phyloP scores from a whole-genome alignment of 306 rosid genomes.

The Glycine tomentella region DNA sequence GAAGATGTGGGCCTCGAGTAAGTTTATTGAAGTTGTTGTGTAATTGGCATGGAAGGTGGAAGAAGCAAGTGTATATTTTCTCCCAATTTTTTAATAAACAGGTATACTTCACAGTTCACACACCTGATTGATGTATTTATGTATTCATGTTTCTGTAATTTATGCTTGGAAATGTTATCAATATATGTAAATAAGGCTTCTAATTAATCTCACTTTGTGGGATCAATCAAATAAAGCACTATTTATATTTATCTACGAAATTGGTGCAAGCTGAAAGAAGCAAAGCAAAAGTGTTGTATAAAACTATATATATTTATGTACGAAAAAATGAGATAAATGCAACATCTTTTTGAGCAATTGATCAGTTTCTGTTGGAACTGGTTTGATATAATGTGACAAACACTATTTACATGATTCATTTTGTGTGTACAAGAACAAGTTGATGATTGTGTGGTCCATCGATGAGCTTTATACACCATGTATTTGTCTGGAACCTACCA shows the following conservation, averaged over 20 bases:
- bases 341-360: neutral
- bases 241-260: neutral
- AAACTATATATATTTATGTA: neutral
- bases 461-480: no score
- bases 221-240: neutral
- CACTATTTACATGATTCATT: neutral
- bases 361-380: conserved; percentile 10
- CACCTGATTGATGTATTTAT: conserved; percentile 21
- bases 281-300: neutral
- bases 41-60: conserved; percentile 45
- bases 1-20: conserved; percentile 58
- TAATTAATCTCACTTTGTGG: neutral
- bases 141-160: conserved; percentile 13
- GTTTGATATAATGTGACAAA: conserved; percentile 1
- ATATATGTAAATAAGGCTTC: neutral
- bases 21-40: conserved; percentile 62
- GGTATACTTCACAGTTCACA: conserved; percentile 38
- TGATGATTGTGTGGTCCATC: neutral
- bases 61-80: conserved; percentile 39
- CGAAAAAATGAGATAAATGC: neutral
- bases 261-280: neutral
- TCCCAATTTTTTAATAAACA: conserved; percentile 45
- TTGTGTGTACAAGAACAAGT: neutral
- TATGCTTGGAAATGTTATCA: no score
- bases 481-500: no score